Conservation (phyloP, 768 basidiomycete genomes). For the Termitomyces sp. region DNA sequence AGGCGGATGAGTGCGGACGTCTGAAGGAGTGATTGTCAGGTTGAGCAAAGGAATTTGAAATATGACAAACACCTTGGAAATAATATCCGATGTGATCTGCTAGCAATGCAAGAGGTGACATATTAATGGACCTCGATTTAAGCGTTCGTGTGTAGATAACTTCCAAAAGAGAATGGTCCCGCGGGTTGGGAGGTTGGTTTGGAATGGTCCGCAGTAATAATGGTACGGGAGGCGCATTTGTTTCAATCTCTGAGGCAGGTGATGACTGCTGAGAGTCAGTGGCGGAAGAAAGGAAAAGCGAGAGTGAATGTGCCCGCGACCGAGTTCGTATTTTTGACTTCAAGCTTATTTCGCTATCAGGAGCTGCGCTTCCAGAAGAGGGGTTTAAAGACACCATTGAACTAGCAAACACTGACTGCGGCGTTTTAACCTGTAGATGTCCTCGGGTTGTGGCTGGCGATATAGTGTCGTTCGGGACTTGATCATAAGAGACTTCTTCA, state of each 20-base stretch:
- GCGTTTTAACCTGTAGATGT: constrained; percentile 1
- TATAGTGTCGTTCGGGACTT: not conserved
- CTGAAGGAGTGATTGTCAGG: constrained; percentile 24
- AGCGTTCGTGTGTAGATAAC: constrained; percentile 67
- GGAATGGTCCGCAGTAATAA: constrained; percentile 31
- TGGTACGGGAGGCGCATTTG: constrained; percentile 2
- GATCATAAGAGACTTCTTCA: not conserved
- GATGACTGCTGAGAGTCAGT: not conserved
- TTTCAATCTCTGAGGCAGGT: not conserved
- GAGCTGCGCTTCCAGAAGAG: constrained; percentile 13
- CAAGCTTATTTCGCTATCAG: not conserved
- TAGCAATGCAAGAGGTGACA: constrained; percentile 57
- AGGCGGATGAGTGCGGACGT: constrained; percentile 64
- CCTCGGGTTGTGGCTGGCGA: constrained; percentile 1
- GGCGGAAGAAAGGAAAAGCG: constrained; percentile 7
- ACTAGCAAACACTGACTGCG: constrained; percentile 11
- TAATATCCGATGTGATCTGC: constrained; percentile 51
- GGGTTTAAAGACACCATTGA: constrained; percentile 25
- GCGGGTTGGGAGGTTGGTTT: constrained; percentile 48
- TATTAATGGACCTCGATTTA: constrained; percentile 62
- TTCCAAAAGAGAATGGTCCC: constrained; percentile 63
- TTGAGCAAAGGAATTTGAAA: not conserved
- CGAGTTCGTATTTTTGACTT: constrained; percentile 2
- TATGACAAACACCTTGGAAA: constrained; percentile 48
- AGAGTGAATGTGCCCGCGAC: constrained; percentile 14